phyloP scores from a whole-genome alignment of 2,329 filamentous ascomycete species.

The Macroventuria anomochaeta region DNA sequence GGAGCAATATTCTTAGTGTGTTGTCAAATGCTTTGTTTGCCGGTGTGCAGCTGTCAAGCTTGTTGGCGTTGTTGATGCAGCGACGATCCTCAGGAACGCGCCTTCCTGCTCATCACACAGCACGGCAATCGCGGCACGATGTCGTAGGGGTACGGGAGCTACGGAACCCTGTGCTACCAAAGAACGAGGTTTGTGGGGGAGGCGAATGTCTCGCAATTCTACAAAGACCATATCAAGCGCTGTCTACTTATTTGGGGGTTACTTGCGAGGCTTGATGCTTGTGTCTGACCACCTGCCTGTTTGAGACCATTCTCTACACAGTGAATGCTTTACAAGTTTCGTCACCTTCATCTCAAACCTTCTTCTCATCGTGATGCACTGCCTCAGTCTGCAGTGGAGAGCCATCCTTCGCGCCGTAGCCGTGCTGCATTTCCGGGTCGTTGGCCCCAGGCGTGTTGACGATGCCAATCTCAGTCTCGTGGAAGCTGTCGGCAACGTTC shows the following conservation, averaged over 20 bases:
- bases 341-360: background rate
- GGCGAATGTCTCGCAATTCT: background rate
- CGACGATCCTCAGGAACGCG: conserved; percentile 18
- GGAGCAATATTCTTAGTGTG: background rate
- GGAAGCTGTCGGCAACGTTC: conserved; percentile 65
- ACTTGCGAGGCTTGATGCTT: background rate
- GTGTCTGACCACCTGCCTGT: background rate
- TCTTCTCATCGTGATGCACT: conserved; percentile 20
- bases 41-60: conserved; percentile 3
- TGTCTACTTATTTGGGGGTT: background rate
- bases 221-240: background rate
- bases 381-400: conserved; percentile 24
- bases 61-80: background rate
- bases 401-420: conserved; percentile 18
- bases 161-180: conserved; percentile 6
- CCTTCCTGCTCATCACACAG: conserved; percentile 1
- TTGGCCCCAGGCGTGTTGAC: conserved; percentile 38
- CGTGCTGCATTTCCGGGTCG: conserved; percentile 39
- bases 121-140: conserved; percentile 16
- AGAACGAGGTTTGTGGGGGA: conserved; percentile 10
- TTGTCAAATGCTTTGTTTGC: background rate
- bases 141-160: conserved; percentile 2
- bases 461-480: conserved; percentile 56
- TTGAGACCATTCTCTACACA: background rate
- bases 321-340: background rate